Evolutionary conservation across 2,329 filamentous ascomycete species (phyloP), one percentile per base, ranked within the genome.

Genomic region (Eutypa lata): DNA sequence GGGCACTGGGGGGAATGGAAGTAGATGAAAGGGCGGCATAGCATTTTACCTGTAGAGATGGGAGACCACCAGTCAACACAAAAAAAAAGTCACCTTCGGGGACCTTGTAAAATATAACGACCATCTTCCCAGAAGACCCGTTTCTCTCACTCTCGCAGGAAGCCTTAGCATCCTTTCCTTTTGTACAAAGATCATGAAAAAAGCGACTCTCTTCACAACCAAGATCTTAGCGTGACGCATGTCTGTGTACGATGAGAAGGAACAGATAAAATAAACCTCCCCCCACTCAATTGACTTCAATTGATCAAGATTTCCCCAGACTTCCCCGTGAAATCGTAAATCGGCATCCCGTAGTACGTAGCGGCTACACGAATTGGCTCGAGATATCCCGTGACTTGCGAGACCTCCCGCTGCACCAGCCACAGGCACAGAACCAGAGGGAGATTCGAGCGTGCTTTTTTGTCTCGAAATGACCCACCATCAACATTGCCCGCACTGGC

Each of bases 31-130:
- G 51, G 58, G 55, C 56, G 57, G 62, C 57, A 60, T 62, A 61
- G 61, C 66, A 67, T 67, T 58, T 59, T 62, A 60, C 61, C 57
- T 63, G 59, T 65, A 66, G 61, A 63, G 62, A 67, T 67, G 65
- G 65, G 54, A 62, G 52, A 50, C 47, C 26, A 54, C 22, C 46
- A 37, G 50, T 33, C 37, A 49, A 50, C 38, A 50, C 49, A 45
- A 54, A 48, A 58, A 53, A 57, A 52, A 47, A 47, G 44, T 54
- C 50, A 45, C 45, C 21, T 49, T 53, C 45, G 46, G 52, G 51
- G 53, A 55, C 57, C 50, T 18, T 58, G 59, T 63, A 61, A 62
- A 66, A 60, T 55, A 61, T 51, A 57, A 58, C 50, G 35, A 55
- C 49, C 56, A 54, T 58, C 52, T 53, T 45, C 51, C 51, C 24